Percentiles rank a stretch among this genome's conserved stretches.
Conservation (phyloP, 257 asterid species). For the Solanum microdontum region DNA sequence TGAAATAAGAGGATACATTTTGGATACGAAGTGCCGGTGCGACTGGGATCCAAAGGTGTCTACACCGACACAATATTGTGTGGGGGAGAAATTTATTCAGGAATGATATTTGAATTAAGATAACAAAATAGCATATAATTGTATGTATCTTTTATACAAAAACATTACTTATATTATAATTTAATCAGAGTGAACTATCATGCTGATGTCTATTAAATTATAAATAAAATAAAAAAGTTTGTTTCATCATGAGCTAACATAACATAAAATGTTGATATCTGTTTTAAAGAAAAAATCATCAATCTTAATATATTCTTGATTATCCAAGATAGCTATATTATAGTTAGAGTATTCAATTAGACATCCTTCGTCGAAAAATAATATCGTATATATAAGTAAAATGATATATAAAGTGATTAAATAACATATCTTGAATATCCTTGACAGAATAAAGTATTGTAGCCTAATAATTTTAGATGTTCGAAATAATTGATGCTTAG, state of each 20-base stretch:
- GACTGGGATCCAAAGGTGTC: neutral
- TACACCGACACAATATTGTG: neutral
- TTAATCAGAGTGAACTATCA: neutral
- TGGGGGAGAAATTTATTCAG: neutral
- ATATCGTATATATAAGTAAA: too few relatives aligned
- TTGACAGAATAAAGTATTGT: accelerated
- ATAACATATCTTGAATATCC: accelerated
- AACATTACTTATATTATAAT: neutral
- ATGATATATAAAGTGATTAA: too few relatives aligned
- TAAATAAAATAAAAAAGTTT: too few relatives aligned
- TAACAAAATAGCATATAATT: neutral
- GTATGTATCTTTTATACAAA: neutral
- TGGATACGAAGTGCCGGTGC: neutral
- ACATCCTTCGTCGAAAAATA: too few relatives aligned
- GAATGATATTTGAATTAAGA: neutral
- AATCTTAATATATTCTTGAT: neutral
- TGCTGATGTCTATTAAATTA: neutral
- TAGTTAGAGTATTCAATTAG: too few relatives aligned
- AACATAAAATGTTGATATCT: too few relatives aligned
- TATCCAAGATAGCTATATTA: neutral
- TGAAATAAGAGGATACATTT: neutral
- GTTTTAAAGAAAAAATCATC: too few relatives aligned
- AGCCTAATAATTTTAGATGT: neutral
- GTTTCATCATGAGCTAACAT: too few relatives aligned
- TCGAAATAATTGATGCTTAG: too few relatives aligned